Evolutionary conservation across 2,329 filamentous ascomycete genomes (phyloP).

Genomic region (Sporothrix protearum): DNA sequence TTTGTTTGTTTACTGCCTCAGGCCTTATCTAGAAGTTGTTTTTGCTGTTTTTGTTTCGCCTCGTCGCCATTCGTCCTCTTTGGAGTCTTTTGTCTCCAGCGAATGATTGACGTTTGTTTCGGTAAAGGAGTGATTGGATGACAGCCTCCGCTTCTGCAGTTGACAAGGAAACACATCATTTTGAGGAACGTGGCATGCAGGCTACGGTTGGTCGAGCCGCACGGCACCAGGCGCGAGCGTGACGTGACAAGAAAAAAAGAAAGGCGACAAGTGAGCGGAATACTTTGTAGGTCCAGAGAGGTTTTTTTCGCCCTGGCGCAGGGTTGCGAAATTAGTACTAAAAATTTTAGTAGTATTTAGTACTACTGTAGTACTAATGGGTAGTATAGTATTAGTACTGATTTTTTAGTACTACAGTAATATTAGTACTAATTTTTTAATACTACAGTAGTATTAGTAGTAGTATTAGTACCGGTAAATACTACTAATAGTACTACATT

Average conservation of each 20-base stretch:
- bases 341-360: too few relatives aligned
- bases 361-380: too few relatives aligned
- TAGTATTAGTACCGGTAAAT: too few relatives aligned
- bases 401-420: too few relatives aligned
- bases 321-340: too few relatives aligned
- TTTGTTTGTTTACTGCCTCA: neutral
- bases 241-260: neutral
- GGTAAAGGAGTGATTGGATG: neutral
- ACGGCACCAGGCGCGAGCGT: neutral
- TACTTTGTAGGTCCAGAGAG: too few relatives aligned
- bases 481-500: too few relatives aligned
- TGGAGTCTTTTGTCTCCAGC: neutral
- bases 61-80: neutral
- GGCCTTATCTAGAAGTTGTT: neutral
- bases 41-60: neutral
- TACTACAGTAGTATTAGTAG: too few relatives aligned
- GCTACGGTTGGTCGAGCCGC: neutral
- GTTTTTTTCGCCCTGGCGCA: too few relatives aligned
- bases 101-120: neutral
- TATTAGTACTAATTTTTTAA: too few relatives aligned
- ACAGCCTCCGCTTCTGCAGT: neutral
- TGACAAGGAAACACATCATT: neutral
- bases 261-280: neutral
- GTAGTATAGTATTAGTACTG: too few relatives aligned
- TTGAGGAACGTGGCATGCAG: slow-evolving; percentile 15